phyloP scores from a whole-genome alignment of 345 rosid genomes.

The Salix udensis region DNA sequence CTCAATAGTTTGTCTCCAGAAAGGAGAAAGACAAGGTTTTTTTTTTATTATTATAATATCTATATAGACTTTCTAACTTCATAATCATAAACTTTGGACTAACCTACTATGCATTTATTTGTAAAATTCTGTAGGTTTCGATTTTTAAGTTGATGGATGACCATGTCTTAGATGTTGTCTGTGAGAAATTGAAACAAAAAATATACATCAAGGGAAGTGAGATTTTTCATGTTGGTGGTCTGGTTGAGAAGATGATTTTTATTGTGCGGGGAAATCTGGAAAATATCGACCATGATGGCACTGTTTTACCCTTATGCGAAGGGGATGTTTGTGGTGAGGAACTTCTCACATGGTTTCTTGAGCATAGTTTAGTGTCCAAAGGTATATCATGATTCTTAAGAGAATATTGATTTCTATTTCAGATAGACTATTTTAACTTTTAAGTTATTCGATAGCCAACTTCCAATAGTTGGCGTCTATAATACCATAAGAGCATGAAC shows the following conservation, averaged over 20 bases:
- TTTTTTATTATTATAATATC: not conserved
- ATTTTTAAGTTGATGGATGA: constrained; percentile 73
- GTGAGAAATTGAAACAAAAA: constrained; percentile 72
- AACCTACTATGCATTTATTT: not conserved
- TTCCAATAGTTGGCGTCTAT: not conserved
- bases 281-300: constrained; percentile 58
- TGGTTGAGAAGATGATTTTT: constrained; percentile 78
- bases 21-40: not conserved
- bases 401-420: not conserved
- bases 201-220: constrained; percentile 62
- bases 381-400: constrained; percentile 33
- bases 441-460: not conserved
- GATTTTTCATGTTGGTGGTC: constrained; percentile 50
- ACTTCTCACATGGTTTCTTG: constrained; percentile 87
- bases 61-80: not conserved
- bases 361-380: constrained; percentile 57
- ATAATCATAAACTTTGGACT: not conserved
- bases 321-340: constrained; percentile 91
- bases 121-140: constrained; percentile 49
- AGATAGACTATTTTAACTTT: not conserved
- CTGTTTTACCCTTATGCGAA: constrained; percentile 37
- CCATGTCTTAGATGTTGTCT: constrained; percentile 58
- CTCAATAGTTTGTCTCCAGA: not conserved
- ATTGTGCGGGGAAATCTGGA: constrained; percentile 80
- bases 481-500: not conserved